Base-by-base conservation (phyloP, 805 yeast genomes). In the Nakazawaea laoshanensis region DNA sequence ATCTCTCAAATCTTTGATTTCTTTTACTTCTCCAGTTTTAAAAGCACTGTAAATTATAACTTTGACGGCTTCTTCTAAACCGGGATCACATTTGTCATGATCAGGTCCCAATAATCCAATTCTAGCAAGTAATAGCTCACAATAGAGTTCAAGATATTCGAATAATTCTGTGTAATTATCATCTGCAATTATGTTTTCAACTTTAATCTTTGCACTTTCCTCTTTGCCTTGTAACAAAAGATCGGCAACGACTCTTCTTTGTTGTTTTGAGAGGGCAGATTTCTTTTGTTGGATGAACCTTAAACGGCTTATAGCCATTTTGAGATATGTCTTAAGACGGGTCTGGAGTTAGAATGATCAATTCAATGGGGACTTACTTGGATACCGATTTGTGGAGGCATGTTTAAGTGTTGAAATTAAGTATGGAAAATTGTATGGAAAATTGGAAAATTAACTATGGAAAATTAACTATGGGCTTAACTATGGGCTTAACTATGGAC, bases 171-270 rank as follows among this genome's bases (percentile, higher is more conserved):
- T 71, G 46, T 77, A 73, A 20, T 83, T 72, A 48, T 86, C 96
- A 43, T 84, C 89, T 22, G 88, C 67, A 20, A 87, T 82, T 36
- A 86, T 72, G 45, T 82, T 81, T 50, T 86, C 96, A 3, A 84
- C 89, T 31, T 94, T 57, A 36, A 85, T 85, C 36, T 70, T 69
- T 8, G 95, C 95, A 45, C 87, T 82, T 32, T 79, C 77, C 41
- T 84, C 88, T 48, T 83, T 85, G 5, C 85, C 86, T 27, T 62
- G 65, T 7, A 67, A 61, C 32, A 86, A 59, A 8, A 85, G 58
- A 30, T 81, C 87, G 2, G 94, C 94, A 52, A 77, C 69, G 33
- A 65, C 67, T 38, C 88, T 60, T 31, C 94, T 61, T 43, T 74
- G 81, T 46, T 80, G 86, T 51, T 83, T 83, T 13, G 87, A 75